A percentile compares a stretch with the other conserved stretches of the same genome.
Evolutionary conservation across 306 rosid species (phyloP).

Genomic region (Fragaria vesca): DNA sequence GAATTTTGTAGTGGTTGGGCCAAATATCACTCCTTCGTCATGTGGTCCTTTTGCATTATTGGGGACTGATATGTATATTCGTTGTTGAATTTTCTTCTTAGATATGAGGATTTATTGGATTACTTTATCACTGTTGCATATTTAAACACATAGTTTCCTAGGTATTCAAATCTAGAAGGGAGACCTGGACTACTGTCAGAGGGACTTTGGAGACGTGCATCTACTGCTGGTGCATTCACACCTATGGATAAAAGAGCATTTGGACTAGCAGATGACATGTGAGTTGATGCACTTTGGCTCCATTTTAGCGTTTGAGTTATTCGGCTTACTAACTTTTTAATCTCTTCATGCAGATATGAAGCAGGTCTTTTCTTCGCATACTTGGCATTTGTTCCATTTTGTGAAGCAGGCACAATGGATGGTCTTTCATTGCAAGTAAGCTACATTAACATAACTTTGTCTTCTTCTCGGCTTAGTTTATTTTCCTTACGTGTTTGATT

Average conservation of each 20-base stretch:
- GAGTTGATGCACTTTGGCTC: slow-evolving; percentile 31
- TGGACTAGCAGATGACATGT: slow-evolving; percentile 98
- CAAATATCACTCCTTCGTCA: background rate
- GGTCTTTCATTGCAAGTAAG: slow-evolving; percentile 91
- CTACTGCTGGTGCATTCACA: slow-evolving; percentile 73
- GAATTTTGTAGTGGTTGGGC: background rate
- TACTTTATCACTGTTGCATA: slow-evolving; percentile 16
- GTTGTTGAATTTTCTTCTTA: background rate
- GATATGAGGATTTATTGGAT: background rate
- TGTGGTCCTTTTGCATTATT: background rate
- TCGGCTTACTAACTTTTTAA: slow-evolving; percentile 15
- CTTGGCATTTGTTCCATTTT: slow-evolving; percentile 87
- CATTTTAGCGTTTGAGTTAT: slow-evolving; percentile 28
- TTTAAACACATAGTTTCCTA: slow-evolving; percentile 33
- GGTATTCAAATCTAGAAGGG: slow-evolving; percentile 60
- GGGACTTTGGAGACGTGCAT: slow-evolving; percentile 91
- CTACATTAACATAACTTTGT: slow-evolving; percentile 12
- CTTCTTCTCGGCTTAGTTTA: background rate
- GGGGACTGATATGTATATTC: background rate
- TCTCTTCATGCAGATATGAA: slow-evolving; percentile 65
- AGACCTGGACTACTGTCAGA: slow-evolving; percentile 56
- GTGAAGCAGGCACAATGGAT: slow-evolving; percentile 81
- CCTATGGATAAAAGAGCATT: slow-evolving; percentile 81
- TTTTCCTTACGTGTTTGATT: background rate
- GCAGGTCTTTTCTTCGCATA: slow-evolving; percentile 92